phyloP scores from a whole-genome alignment of 2,329 filamentous ascomycete genomes.

The Emergomyces pasteurianus region DNA sequence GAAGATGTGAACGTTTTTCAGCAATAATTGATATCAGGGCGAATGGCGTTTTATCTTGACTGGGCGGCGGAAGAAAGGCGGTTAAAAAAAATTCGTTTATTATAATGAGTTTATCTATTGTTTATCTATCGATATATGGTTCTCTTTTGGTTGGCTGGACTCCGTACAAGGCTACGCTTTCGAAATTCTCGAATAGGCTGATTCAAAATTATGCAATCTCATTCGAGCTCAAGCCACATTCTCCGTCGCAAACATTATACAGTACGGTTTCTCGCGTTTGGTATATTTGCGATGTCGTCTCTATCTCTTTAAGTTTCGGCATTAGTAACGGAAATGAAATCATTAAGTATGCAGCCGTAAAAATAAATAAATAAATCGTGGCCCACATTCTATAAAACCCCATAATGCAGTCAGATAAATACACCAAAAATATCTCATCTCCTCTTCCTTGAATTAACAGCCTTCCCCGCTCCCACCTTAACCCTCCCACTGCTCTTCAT shows the following conservation, averaged over 20 bases:
- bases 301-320: not conserved
- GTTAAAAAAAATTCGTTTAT: not conserved
- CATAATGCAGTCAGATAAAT: conserved; percentile 4
- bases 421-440: not conserved
- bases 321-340: not conserved
- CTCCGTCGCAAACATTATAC: not conserved
- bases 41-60: conserved; percentile 9
- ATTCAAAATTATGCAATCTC: not conserved
- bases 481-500: conserved; percentile 53
- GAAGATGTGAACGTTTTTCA: conserved; percentile 16
- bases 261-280: not conserved
- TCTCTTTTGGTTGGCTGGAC: not conserved
- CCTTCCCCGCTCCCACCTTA: conserved; percentile 72
- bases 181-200: not conserved
- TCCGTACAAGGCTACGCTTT: not conserved
- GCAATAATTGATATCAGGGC: conserved; percentile 3
- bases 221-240: not conserved
- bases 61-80: not conserved
- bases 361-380: not conserved
- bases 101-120: not conserved
- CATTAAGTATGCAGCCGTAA: not conserved
- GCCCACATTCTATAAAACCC: not conserved
- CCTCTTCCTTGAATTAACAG: conserved; percentile 64
- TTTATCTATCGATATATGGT: not conserved
- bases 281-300: not conserved